A percentile compares a stretch with the other conserved stretches of the same genome.
Evolutionary conservation across 2,329 filamentous ascomycete genomes (phyloP).

Genomic region (Pestalotiopsis sp.): DNA sequence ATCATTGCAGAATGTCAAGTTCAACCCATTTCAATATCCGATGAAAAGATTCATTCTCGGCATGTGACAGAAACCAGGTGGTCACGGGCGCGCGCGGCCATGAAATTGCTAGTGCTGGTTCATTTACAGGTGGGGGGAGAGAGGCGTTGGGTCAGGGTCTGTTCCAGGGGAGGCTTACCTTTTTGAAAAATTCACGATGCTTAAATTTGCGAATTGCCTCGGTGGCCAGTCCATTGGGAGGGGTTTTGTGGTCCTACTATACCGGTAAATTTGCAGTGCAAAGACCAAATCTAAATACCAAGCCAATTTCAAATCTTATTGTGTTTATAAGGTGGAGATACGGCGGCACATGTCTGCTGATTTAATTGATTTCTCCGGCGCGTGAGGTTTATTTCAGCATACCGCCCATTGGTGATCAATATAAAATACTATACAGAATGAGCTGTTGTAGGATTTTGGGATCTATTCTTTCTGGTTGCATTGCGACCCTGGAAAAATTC

Average conservation of each 20-base stretch:
- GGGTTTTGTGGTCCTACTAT: neutral
- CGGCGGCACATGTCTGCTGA: neutral
- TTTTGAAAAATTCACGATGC: neutral
- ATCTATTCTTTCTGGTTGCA: neutral
- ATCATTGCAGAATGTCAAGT: too few species aligned
- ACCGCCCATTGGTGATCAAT: neutral
- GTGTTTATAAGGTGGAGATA: neutral
- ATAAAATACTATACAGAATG: neutral
- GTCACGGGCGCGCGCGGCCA: too few species aligned
- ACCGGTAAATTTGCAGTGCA: neutral
- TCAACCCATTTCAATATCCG: too few species aligned
- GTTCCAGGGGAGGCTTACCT: too few species aligned
- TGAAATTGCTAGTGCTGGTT: too few species aligned
- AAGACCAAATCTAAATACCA: neutral
- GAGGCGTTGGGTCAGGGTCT: too few species aligned
- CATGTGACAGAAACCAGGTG: too few species aligned
- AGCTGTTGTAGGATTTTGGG: neutral
- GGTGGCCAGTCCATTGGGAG: too few species aligned
- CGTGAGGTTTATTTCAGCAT: neutral
- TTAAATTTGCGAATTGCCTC: neutral
- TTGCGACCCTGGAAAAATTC: neutral
- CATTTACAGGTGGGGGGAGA: too few species aligned
- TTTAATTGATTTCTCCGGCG: neutral
- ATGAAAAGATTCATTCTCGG: too few species aligned
- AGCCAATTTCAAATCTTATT: neutral